phyloP scores from a whole-genome alignment of 495 filamentous ascomycete species.

The Penicillium odoratum region DNA sequence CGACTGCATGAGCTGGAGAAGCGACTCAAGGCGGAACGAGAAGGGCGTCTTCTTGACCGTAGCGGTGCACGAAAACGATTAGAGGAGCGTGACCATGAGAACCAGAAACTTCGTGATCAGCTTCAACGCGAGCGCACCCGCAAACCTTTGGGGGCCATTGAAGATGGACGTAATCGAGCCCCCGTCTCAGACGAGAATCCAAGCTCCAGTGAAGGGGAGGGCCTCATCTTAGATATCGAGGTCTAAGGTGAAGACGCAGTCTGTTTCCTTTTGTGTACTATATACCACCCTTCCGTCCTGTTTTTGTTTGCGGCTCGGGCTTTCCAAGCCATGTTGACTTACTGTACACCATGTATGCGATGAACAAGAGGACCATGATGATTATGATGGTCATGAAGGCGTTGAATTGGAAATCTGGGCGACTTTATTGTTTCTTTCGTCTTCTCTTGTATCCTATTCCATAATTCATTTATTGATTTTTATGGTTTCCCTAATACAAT shows the following conservation, averaged over 20 bases:
- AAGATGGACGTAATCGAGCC: slow-evolving; percentile 14
- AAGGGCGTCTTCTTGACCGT: slow-evolving; percentile 82
- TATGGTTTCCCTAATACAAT: slow-evolving; percentile 6
- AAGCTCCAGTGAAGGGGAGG: slow-evolving; percentile 48
- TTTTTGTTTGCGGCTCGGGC: slow-evolving; percentile 7
- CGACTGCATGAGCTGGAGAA: slow-evolving; percentile 83
- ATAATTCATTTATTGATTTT: slow-evolving; percentile 4
- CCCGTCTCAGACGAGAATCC: slow-evolving; percentile 31
- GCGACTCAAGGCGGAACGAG: slow-evolving; percentile 84
- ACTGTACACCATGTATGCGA: slow-evolving; percentile 15
- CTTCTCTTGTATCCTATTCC: slow-evolving; percentile 20
- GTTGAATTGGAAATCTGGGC: slow-evolving; percentile 10
- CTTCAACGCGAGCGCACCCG: slow-evolving; percentile 64
- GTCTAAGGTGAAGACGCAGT: slow-evolving; percentile 19
- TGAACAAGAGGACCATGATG: slow-evolving; percentile 20
- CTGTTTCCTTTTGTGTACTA: slow-evolving; percentile 18
- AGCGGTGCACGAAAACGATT: slow-evolving; percentile 79
- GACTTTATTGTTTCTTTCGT: slow-evolving; percentile 1
- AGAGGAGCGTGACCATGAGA: slow-evolving; percentile 78
- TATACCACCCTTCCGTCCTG: slow-evolving; percentile 17
- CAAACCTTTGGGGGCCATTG: slow-evolving; percentile 26
- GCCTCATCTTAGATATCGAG: slow-evolving; percentile 47
- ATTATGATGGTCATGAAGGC: slow-evolving; percentile 27
- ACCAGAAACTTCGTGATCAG: slow-evolving; percentile 66
- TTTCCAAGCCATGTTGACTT: slow-evolving; percentile 9